Evolutionary conservation across 177 flowering plant species (phyloP).

Genomic region (Vitis hybrid): DNA sequence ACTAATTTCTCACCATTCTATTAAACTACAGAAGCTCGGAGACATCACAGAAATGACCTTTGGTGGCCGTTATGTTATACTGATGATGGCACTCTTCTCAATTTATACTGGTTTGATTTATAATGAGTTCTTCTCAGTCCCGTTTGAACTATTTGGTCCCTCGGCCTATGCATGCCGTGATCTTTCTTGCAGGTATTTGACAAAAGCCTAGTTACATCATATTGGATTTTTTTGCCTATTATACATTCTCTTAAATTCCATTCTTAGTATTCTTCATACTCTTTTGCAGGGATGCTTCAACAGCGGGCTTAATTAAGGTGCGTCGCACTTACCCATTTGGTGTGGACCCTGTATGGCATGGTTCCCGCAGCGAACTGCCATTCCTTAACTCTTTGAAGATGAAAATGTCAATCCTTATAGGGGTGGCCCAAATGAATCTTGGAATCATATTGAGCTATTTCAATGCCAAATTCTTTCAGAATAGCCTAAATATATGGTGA

Average conservation of each 20-base stretch:
- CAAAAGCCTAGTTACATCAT: background rate
- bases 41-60: constrained; percentile 93
- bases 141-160: constrained; percentile 77
- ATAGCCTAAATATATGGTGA: constrained; percentile 72
- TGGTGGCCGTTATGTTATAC: constrained; percentile 93
- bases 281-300: constrained; percentile 66
- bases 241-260: background rate
- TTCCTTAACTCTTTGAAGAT: constrained; percentile 96
- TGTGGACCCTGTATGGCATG: constrained; percentile 93
- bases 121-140: constrained; percentile 95
- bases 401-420: constrained; percentile 98
- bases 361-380: constrained; percentile 88
- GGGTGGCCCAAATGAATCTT: constrained; percentile 97
- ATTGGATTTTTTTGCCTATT: background rate
- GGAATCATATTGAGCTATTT: constrained; percentile 89
- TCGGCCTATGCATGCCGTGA: constrained; percentile 96
- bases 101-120: constrained; percentile 94
- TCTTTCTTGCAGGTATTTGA: constrained; percentile 73
- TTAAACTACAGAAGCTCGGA: constrained; percentile 78
- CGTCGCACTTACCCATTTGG: constrained; percentile 89
- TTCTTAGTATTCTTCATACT: background rate
- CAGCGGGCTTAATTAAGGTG: constrained; percentile 83
- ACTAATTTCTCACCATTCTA: constrained; percentile 8
- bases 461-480: constrained; percentile 76
- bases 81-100: constrained; percentile 94